Conservation (phyloP, 345 rosid species). For the Dovyalis caffra region DNA sequence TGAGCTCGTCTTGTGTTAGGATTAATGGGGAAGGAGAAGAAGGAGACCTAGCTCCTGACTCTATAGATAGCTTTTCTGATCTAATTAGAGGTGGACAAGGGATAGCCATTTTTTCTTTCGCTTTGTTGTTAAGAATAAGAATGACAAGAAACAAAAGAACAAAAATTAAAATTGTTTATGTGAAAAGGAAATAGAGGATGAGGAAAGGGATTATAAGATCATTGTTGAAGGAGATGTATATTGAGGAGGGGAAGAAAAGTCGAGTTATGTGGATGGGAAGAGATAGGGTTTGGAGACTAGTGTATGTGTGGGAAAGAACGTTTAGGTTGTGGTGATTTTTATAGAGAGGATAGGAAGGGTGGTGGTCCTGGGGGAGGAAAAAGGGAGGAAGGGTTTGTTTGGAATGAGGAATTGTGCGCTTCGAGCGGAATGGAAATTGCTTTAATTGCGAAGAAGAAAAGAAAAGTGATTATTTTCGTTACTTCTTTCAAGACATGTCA, state of each 20-base stretch:
- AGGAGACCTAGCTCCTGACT: not conserved
- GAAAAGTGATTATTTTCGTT: no score
- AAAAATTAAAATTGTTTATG: not conserved
- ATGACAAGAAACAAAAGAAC: not conserved
- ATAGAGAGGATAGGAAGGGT: not conserved
- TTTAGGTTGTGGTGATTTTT: not conserved
- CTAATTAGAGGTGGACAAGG: constrained; percentile 18
- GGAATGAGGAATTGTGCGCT: not conserved
- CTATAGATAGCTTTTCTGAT: constrained; percentile 23
- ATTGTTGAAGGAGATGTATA: not conserved
- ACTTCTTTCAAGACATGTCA: no score
- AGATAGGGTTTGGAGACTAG: not conserved
- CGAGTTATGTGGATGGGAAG: not conserved
- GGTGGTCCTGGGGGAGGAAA: not conserved
- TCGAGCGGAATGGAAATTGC: not conserved
- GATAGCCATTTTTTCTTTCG: constrained; percentile 49
- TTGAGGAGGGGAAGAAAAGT: not conserved
- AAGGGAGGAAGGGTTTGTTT: not conserved
- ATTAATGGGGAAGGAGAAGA: constrained; percentile 28
- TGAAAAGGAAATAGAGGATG: not conserved
- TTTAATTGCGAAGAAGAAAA: not conserved
- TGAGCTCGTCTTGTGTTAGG: constrained; percentile 74
- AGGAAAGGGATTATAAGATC: not conserved
- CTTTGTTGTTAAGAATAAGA: no score
- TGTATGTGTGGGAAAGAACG: not conserved